phyloP scores from a whole-genome alignment of 1,139 yeast genomes.

The Chernovozyma aurita region DNA sequence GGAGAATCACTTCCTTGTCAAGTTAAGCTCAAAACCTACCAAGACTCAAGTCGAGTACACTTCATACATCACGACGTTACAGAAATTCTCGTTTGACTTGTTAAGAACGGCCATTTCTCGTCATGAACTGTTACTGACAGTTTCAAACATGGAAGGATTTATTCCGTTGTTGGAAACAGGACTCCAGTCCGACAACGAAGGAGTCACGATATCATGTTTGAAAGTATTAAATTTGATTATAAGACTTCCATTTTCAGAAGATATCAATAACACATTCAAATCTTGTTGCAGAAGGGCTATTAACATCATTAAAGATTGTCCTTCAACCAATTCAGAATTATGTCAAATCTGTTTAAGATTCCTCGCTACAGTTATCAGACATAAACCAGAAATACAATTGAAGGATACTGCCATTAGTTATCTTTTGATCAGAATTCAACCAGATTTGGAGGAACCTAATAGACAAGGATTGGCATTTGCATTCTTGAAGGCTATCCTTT shows the following conservation, averaged over 20 bases:
- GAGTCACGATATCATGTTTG: conserved; percentile 65
- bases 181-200: conserved; percentile 65
- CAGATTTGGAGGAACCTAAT: conserved; percentile 88
- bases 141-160: conserved; percentile 64
- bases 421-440: conserved; percentile 68
- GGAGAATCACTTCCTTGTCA: conserved; percentile 66
- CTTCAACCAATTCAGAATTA: conserved; percentile 75
- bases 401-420: conserved; percentile 75
- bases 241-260: conserved; percentile 58
- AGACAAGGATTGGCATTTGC: conserved; percentile 86
- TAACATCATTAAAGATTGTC: conserved; percentile 66
- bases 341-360: conserved; percentile 78
- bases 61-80: conserved; percentile 54
- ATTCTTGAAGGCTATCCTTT: conserved; percentile 70
- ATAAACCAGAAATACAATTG: conserved; percentile 59
- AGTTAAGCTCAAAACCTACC: conserved; percentile 54
- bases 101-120: conserved; percentile 67
- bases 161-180: conserved; percentile 66
- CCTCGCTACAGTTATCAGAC: conserved; percentile 68
- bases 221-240: conserved; percentile 59
- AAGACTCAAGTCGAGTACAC: conserved; percentile 50
- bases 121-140: conserved; percentile 53
- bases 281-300: conserved; percentile 61
- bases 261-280: conserved; percentile 49
- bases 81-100: conserved; percentile 75